A percentile compares a stretch with the other conserved stretches of the same genome.
phyloP scores from a whole-genome alignment of 371 early-diverging fungal genomes.

The Capniomyces stellatus region DNA sequence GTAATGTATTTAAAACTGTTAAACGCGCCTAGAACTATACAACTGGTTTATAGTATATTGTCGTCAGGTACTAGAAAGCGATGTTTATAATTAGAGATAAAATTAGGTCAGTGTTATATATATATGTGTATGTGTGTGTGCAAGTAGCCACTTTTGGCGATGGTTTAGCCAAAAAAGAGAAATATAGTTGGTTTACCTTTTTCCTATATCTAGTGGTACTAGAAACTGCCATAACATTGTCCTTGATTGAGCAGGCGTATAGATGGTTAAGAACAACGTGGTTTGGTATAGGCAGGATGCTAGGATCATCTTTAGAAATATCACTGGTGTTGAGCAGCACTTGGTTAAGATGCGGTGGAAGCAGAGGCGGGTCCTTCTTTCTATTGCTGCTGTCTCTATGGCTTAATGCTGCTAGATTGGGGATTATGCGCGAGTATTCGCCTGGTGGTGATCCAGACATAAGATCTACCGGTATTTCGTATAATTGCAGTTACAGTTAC shows the following conservation, averaged over 20 bases:
- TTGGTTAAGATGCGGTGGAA: slow-evolving; percentile 84
- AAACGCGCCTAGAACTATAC: too few species aligned
- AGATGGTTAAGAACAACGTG: slow-evolving; percentile 89
- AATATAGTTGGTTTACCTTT: slow-evolving; percentile 37
- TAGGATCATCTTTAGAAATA: slow-evolving; percentile 44
- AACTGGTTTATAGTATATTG: slow-evolving; percentile 64
- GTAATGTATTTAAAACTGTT: too few species aligned
- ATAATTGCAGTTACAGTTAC: too few species aligned
- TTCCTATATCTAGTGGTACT: slow-evolving; percentile 69
- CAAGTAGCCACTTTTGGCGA: not conserved
- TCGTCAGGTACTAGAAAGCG: slow-evolving; percentile 44
- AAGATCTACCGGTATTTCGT: not conserved
- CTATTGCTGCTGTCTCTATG: slow-evolving; percentile 6
- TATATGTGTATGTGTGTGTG: too few species aligned
- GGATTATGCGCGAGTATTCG: slow-evolving; percentile 44
- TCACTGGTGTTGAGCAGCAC: slow-evolving; percentile 56
- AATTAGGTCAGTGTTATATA: too few species aligned
- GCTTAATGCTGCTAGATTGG: slow-evolving; percentile 22
- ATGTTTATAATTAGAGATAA: too few species aligned
- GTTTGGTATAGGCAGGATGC: slow-evolving; percentile 70
- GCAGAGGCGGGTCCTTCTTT: slow-evolving; percentile 50
- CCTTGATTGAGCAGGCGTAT: slow-evolving; percentile 87
- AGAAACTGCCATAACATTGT: slow-evolving; percentile 89
- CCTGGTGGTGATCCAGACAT: slow-evolving; percentile 35
- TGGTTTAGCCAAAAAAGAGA: not conserved